Percentiles rank a stretch among this genome's conserved stretches.
These are phyloP conservation scores for Hibiscus tridactylites DNA, from an alignment of 345 rosid species.

Conservation along the genomic window DNA sequence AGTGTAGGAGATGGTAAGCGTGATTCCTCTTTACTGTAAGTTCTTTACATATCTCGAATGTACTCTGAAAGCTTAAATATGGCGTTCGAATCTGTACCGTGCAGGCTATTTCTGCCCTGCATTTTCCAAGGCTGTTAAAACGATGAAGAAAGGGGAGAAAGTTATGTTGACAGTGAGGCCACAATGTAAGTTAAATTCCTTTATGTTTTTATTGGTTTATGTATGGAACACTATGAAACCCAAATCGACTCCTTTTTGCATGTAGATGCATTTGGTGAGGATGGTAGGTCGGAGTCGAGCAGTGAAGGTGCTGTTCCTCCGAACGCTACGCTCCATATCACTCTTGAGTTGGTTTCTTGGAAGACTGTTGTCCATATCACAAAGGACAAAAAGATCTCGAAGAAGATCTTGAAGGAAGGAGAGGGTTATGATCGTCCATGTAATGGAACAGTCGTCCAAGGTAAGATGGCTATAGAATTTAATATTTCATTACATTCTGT, in stretches of 20 bases:
- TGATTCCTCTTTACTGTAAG: not conserved
- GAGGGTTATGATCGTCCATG: constrained; percentile 61
- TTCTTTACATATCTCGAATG: not conserved
- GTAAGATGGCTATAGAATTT: constrained; percentile 17
- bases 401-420: constrained; percentile 49
- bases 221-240: not conserved
- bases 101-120: constrained; percentile 50
- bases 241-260: not conserved
- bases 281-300: constrained; percentile 14
- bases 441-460: constrained; percentile 55
- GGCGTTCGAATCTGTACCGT: not conserved
- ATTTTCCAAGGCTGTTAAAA: constrained; percentile 43
- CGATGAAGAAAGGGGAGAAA: constrained; percentile 68
- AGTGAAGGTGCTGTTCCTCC: constrained; percentile 20
- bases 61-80: not conserved
- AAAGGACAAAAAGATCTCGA: constrained; percentile 48
- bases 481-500: not conserved
- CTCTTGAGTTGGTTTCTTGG: constrained; percentile 61
- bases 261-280: constrained; percentile 44
- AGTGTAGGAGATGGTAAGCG: constrained; percentile 34
- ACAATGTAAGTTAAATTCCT: constrained; percentile 12
- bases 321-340: constrained; percentile 14
- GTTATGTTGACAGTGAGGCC: constrained; percentile 24
- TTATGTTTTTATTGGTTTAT: not conserved
- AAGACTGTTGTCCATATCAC: constrained; percentile 45